Conservation (phyloP, 169 alveolate species). For the Plasmodium coatneyi region DNA sequence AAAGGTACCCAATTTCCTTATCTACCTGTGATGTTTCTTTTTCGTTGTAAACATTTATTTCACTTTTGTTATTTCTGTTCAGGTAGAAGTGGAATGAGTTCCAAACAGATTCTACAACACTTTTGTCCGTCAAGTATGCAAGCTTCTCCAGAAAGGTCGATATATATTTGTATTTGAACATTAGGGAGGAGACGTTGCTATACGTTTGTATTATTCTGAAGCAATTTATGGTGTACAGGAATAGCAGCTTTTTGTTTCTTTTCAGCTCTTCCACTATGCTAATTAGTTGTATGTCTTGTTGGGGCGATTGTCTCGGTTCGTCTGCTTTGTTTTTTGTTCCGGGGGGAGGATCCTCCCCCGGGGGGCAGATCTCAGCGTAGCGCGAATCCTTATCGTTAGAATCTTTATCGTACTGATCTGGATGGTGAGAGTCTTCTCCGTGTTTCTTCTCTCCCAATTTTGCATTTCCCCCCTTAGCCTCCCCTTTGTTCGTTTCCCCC, state of each 20-base stretch:
- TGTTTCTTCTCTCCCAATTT: background rate
- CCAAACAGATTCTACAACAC: conserved; percentile 23
- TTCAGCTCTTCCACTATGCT: conserved; percentile 13
- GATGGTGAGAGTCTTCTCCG: background rate
- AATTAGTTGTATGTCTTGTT: background rate
- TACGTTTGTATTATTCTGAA: conserved; percentile 62
- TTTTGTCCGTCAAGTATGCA: conserved; percentile 10
- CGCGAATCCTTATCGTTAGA: no score
- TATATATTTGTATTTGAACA: conserved; percentile 59
- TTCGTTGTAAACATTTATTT: background rate
- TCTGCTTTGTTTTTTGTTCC: background rate
- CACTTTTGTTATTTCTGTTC: background rate
- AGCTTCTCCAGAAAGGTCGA: conserved; percentile 15
- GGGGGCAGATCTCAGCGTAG: background rate
- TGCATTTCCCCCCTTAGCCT: background rate
- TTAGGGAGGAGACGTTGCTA: conserved; percentile 31
- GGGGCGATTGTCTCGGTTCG: background rate
- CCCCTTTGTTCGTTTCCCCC: background rate
- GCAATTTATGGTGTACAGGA: conserved; percentile 49
- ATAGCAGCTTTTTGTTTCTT: conserved; percentile 41
- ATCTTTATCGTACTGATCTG: background rate
- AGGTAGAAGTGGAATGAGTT: conserved; percentile 21
- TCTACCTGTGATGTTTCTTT: background rate
- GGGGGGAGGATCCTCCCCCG: background rate
- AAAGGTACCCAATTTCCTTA: conserved; percentile 58